These are phyloP conservation scores for Ophiostoma perfectum DNA, from an alignment of 2,329 filamentous ascomycete species.

Conservation along the genomic window DNA sequence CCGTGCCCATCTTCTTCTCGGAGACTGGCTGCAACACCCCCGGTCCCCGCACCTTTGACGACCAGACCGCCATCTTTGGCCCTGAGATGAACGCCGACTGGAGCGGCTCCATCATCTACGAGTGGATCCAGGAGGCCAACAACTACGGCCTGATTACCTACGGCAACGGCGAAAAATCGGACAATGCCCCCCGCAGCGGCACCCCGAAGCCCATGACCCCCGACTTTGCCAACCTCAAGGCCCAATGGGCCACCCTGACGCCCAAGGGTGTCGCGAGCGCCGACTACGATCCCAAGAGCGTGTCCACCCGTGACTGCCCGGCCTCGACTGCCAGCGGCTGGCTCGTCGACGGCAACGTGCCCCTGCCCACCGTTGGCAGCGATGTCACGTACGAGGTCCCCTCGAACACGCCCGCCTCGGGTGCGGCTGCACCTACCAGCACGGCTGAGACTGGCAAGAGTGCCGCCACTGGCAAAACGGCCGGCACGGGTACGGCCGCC, in stretches of 20 bases:
- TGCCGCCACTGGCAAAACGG: background rate
- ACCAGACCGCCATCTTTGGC: constrained; percentile 74
- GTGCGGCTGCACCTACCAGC: too few species aligned
- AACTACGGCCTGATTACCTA: constrained; percentile 78
- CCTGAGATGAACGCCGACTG: constrained; percentile 61
- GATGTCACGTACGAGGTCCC: constrained; percentile 30
- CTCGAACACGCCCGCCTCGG: background rate
- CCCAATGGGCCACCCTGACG: constrained; percentile 66
- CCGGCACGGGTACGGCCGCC: background rate
- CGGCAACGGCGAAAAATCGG: constrained; percentile 53
- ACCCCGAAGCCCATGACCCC: constrained; percentile 67
- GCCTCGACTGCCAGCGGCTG: constrained; percentile 62
- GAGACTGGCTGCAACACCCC: constrained; percentile 77
- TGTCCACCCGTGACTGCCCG: constrained; percentile 65
- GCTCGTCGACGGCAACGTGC: constrained; percentile 64
- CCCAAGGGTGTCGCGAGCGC: constrained; percentile 63
- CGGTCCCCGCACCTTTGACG: constrained; percentile 57
- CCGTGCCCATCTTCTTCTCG: constrained; percentile 83
- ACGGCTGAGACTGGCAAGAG: background rate
- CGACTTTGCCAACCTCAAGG: constrained; percentile 72
- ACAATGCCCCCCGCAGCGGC: constrained; percentile 64
- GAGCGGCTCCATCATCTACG: constrained; percentile 80
- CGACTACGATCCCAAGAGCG: constrained; percentile 57
- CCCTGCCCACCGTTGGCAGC: constrained; percentile 64
- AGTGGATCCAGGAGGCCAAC: constrained; percentile 84